phyloP scores from a whole-genome alignment of 306 rosid species.

The Trifolium dubium region DNA sequence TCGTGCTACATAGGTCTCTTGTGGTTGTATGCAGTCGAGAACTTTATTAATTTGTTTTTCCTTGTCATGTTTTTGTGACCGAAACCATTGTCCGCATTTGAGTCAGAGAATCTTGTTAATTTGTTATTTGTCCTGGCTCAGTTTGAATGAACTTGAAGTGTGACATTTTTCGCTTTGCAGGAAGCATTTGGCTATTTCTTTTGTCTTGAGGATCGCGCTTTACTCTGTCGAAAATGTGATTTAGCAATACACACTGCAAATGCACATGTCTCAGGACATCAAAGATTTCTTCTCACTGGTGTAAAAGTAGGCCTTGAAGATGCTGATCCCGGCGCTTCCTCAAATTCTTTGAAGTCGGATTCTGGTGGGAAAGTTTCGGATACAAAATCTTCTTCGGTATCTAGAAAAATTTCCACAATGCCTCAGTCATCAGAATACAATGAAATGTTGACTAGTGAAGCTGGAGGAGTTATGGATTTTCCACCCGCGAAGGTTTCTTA shows the following conservation, averaged over 20 bases:
- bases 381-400: slow-evolving; percentile 44
- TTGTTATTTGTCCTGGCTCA: slow-evolving; percentile 20
- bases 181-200: slow-evolving; percentile 88
- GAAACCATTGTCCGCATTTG: not conserved
- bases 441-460: slow-evolving; percentile 47
- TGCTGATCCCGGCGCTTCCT: slow-evolving; percentile 51
- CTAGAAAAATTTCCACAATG: slow-evolving; percentile 44
- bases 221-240: slow-evolving; percentile 89
- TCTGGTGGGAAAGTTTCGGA: slow-evolving; percentile 55
- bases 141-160: not conserved
- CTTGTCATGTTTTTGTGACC: not conserved
- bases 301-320: slow-evolving; percentile 75
- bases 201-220: slow-evolving; percentile 88
- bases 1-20: not conserved
- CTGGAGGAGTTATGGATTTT: slow-evolving; percentile 55
- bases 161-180: slow-evolving; percentile 51
- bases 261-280: slow-evolving; percentile 60
- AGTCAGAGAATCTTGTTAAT: not conserved
- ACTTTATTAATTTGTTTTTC: not conserved
- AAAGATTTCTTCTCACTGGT: slow-evolving; percentile 81
- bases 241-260: slow-evolving; percentile 76
- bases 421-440: slow-evolving; percentile 51
- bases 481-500: slow-evolving; percentile 50
- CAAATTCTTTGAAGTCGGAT: slow-evolving; percentile 50
- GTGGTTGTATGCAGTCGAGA: not conserved